Evolutionary conservation across 306 rosid species (phyloP).

Genomic region (Oemleria cerasiformis): DNA sequence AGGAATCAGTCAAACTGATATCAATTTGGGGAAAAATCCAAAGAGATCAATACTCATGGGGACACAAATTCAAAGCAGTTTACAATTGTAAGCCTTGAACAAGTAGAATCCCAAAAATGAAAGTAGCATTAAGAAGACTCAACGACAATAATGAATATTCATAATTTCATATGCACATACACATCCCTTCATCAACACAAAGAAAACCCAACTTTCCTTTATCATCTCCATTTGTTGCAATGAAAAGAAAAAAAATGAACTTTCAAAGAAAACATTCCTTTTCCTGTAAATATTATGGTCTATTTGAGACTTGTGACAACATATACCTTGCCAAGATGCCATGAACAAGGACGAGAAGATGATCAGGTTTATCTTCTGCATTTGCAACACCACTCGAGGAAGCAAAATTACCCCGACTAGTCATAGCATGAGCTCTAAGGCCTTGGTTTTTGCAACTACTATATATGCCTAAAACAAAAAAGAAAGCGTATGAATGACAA

Average conservation of each 20-base stretch:
- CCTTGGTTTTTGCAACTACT: slow-evolving; percentile 54
- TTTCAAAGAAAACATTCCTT: neutral
- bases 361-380: slow-evolving; percentile 58
- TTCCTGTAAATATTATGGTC: neutral
- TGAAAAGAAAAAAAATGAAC: neutral
- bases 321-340: slow-evolving; percentile 90
- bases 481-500: neutral
- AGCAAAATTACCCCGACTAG: slow-evolving; percentile 41
- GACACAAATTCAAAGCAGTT: neutral
- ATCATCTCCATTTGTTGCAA: neutral
- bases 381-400: slow-evolving; percentile 36
- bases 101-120: neutral
- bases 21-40: slow-evolving; percentile 10
- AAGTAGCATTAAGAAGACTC: neutral
- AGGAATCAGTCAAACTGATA: slow-evolving; percentile 30
- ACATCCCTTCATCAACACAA: neutral
- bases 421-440: slow-evolving; percentile 61
- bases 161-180: neutral
- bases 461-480: slow-evolving; percentile 46
- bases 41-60: slow-evolving; percentile 13
- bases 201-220: neutral
- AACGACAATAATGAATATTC: neutral
- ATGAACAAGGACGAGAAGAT: slow-evolving; percentile 96
- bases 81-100: neutral
- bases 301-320: slow-evolving; percentile 12